Conservation (phyloP, 768 basidiomycete species). For the Roridomyces roridus region DNA sequence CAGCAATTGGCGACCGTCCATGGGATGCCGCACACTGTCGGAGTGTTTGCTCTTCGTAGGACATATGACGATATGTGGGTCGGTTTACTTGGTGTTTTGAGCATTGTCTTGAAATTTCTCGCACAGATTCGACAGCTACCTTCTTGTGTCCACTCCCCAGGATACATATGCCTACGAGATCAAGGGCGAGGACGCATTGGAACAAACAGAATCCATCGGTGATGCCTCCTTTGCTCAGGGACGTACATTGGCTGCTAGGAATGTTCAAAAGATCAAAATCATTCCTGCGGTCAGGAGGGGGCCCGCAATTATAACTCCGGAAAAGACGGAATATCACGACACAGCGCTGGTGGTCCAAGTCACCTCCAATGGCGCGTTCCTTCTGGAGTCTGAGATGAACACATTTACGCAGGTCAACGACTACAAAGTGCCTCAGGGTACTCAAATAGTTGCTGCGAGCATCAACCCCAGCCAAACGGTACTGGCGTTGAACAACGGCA, state of each 20-base stretch:
- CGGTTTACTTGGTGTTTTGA: neutral
- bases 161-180: conserved; percentile 62
- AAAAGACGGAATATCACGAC: conserved; percentile 39
- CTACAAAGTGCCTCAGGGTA: conserved; percentile 42
- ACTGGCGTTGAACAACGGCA: conserved; percentile 62
- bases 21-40: conserved; percentile 61
- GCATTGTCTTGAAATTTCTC: conserved; percentile 4
- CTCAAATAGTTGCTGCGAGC: conserved; percentile 70
- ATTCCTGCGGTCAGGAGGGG: neutral
- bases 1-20: conserved; percentile 64
- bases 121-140: conserved; percentile 56
- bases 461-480: conserved; percentile 73
- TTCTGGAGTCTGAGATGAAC: conserved; percentile 61
- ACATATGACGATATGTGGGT: conserved; percentile 57
- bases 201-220: conserved; percentile 39
- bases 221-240: conserved; percentile 50
- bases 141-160: conserved; percentile 66
- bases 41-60: conserved; percentile 66
- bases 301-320: neutral
- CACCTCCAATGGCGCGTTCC: conserved; percentile 57
- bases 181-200: conserved; percentile 49
- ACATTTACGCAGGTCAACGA: conserved; percentile 46
- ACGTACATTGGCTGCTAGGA: conserved; percentile 68
- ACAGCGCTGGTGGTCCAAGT: conserved; percentile 77
- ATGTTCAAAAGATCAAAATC: conserved; percentile 40